Evolutionary conservation across 371 early-diverging fungal species (phyloP), one percentile per base, ranked within the genome.

Genomic region (Dinochytrium kinnereticum): DNA sequence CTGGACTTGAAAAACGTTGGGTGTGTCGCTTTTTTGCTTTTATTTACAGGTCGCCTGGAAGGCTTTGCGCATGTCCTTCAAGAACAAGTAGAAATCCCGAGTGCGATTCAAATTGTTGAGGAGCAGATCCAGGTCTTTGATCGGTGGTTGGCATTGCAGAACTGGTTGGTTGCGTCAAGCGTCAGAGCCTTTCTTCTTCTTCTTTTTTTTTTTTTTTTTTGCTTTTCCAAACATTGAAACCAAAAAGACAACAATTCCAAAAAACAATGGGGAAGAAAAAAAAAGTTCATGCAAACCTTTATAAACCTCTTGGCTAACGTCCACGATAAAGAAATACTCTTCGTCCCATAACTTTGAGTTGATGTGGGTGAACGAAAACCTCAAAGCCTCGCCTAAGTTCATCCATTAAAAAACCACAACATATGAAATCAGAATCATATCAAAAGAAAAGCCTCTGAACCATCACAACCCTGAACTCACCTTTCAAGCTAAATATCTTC

Each of bases 321-420:
- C 80, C 24, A 82, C 24, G 2, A 69, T 68, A 66, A 82, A 82
- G 28, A 40, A 55, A 61, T 57, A 78, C 37, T 77, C 76, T 61
- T 76, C 38, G 40, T 67, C 64, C 75, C 74, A 78, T 40, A 78
- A 66, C n/a, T 30, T 28, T 30, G 64, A 26, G 70, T 78, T 73
- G 51, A 82, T 68, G 66, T 80, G 79, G 10, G 82, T 82, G 74
- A 76, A 82, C n/a, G 64, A 37, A 65, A 82, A 76, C 51, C 53
- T 39, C 0, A 82, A 64, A 5, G 70, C 50, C 59, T 78, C 69
- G 7, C 34, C 76, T 78, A 26, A 10, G 28, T 55, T 44, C 49
- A n/a, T 44, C 13, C 10, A 13, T 44, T 13, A 7, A 37, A 34
- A 61, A 5, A 61, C 17, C 7, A n/a, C n/a, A n/a, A n/a, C n/a